Percentiles rank a stretch among this genome's conserved stretches.
phyloP scores from a whole-genome alignment of 169 alveolate species.

The Cryptosporidium xiaoi region DNA sequence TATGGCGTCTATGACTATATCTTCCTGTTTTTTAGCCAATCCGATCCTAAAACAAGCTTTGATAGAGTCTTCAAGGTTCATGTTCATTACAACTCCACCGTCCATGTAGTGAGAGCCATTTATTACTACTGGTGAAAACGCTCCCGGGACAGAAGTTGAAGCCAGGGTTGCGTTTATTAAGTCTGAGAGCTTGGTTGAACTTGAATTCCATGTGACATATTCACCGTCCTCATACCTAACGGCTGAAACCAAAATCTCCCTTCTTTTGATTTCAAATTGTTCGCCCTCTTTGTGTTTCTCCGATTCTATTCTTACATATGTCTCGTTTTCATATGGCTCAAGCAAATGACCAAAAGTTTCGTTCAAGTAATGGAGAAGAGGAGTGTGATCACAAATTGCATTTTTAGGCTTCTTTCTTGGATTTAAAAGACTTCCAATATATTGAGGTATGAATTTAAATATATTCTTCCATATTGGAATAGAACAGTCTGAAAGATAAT shows the following conservation, averaged over 20 bases:
- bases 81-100: conserved; percentile 69
- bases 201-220: conserved; percentile 64
- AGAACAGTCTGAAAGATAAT: conserved; percentile 64
- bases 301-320: conserved; percentile 13
- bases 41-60: conserved; percentile 64
- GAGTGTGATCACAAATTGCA: conserved; percentile 53
- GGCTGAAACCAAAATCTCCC: conserved; percentile 65
- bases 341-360: conserved; percentile 57
- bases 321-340: conserved; percentile 53
- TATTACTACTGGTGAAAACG: conserved; percentile 67
- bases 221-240: conserved; percentile 73
- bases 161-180: conserved; percentile 64
- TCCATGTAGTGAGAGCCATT: conserved; percentile 69
- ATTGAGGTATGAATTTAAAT: conserved; percentile 34
- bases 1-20: conserved; percentile 66
- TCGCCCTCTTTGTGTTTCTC: conserved; percentile 1
- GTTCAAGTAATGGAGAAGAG: conserved; percentile 28
- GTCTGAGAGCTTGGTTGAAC: conserved; percentile 29
- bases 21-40: conserved; percentile 62
- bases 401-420: conserved; percentile 38
- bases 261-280: conserved; percentile 31
- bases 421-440: conserved; percentile 28
- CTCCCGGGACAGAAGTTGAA: conserved; percentile 72
- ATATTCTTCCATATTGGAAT: conserved; percentile 70
- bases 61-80: conserved; percentile 64